Base-by-base conservation (phyloP, 257 asterid species). In the Leptodermis oblonga region DNA sequence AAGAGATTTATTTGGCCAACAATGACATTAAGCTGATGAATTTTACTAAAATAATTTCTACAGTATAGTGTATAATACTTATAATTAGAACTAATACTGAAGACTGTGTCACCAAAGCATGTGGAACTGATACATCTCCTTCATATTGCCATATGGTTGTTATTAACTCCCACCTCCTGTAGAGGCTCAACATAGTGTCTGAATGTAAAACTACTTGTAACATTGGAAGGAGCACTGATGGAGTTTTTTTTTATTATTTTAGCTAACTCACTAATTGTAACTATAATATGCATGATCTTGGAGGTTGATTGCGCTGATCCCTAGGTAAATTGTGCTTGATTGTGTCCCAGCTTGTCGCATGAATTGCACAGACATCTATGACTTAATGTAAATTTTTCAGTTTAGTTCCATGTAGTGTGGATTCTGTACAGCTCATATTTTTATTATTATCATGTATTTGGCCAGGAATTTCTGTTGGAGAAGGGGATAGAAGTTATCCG, bases 401-500 rank as follows among this genome's bases (percentile, higher is more conserved):
- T 6, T 61, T 4, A 48, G 51, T 56, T 58, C 22, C 31, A 46
- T 31, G 26, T 45, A n/a, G 48, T 52, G 23, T 9, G 30, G 31
- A 48, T 23, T 39, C 65, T 48, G 9, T 62, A 30, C 30, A 36
- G 69, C 66, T 63, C 39, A 69, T 34, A 30, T 3, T 62, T 8
- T 46, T 70, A 51, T 48, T 46, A 36, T 63, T 43, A 33, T 33
- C 67, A 70, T 59, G 46, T 64, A 63, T 53, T 67, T 73, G 33
- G 28, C 66, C 90, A 93, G 99, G 95, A 80, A 66, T 87, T 83
- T 76, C 80, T 93, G 68, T 80, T 82, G 74, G 91, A 90, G 85
- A 93, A 87, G 84, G 88, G 85, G 62, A 78, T 86, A 71, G 83
- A 83, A 53, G 83, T 77, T 87, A 86, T 93, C 68, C 97, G 97